Evolutionary conservation across 2,329 filamentous ascomycete genomes (phyloP).

Genomic region (Eutypella sp.): DNA sequence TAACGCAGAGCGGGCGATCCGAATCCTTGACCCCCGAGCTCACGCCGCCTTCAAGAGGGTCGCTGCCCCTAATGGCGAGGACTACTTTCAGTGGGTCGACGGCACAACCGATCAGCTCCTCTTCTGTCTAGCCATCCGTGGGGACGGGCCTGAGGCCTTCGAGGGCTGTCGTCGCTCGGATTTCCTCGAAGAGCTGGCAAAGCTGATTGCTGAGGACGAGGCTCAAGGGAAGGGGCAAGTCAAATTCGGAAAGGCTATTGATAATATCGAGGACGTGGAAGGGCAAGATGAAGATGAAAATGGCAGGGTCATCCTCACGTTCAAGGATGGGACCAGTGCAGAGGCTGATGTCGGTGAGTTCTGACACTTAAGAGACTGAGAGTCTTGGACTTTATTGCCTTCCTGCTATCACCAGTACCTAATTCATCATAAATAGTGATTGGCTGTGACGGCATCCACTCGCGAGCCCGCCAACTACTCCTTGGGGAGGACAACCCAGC

Average conservation of each 20-base stretch:
- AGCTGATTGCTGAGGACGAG: too few species aligned
- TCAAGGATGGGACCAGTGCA: constrained; percentile 26
- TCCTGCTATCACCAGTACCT: too few species aligned
- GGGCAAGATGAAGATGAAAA: constrained; percentile 8
- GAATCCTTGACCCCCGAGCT: constrained; percentile 27
- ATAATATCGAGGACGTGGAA: constrained; percentile 19
- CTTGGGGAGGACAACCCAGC: constrained; percentile 42
- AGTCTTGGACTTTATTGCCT: too few species aligned
- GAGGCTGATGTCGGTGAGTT: constrained; percentile 28
- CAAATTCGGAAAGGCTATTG: constrained; percentile 29
- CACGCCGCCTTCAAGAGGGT: constrained; percentile 31
- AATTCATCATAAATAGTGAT: constrained; percentile 35
- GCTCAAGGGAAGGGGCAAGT: constrained; percentile 16
- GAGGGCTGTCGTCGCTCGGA: constrained; percentile 36
- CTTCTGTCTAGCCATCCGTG: constrained; percentile 29
- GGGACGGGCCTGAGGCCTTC: constrained; percentile 27
- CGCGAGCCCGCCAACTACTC: constrained; percentile 45
- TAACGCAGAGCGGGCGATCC: constrained; percentile 25
- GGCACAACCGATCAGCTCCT: constrained; percentile 28
- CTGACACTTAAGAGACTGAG: too few species aligned
- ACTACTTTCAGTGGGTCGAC: constrained; percentile 40
- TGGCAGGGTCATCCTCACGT: constrained; percentile 20
- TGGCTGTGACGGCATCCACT: constrained; percentile 62
- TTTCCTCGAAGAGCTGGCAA: constrained; percentile 34
- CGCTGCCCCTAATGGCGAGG: constrained; percentile 32